Evolutionary conservation across 805 yeast genomes (phyloP), one percentile per base, ranked within the genome.

Genomic region (Zygotorulaspora florentina): DNA sequence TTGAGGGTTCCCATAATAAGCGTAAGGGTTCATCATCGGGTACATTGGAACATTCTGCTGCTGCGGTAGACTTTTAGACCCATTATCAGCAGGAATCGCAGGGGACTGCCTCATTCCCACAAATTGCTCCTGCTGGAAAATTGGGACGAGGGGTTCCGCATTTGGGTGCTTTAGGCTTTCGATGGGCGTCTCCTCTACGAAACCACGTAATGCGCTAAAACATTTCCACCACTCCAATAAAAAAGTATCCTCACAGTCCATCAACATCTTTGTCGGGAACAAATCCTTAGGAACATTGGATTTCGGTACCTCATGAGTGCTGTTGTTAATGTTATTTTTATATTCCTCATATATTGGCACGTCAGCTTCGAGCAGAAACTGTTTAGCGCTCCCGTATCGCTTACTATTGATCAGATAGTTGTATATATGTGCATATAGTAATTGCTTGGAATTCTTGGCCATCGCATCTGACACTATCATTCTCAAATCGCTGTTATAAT

Each of bases 181-280:
- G 13, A 54, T 39, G 8, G 68, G 65, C 1, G 66, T 58, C 3
- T 58, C 58, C 43, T 70, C 68, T 4, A 77, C 70, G 42, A 68
- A 72, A 8, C 73, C 66, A 51, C 76, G 78, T n/a, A 74, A 46
- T 12, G 75, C 66, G 75, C 79, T 73, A 11, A 79, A 54, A 8
- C 73, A 61, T 41, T 72, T 69, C 80, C 81, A 79, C 83, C 83
- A 79, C 51, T 79, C 81, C 39, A 74, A 58, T 11, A 79, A 57
- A 48, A 76, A 76, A 0, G 79, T 69, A 16, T 75, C 77, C 3
- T 70, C 67, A 1, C 72, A 64, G 27, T 69, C 63, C 65, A 70
- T 69, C 30, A 72, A 57, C 72, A 70, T 71, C 46, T 71, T 65
- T 2, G 67, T 65, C 15, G 63, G 62, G 3, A 67, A 56, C 15